phyloP scores from a whole-genome alignment of 306 rosid genomes.

The Dalbergia cochinchinensis region DNA sequence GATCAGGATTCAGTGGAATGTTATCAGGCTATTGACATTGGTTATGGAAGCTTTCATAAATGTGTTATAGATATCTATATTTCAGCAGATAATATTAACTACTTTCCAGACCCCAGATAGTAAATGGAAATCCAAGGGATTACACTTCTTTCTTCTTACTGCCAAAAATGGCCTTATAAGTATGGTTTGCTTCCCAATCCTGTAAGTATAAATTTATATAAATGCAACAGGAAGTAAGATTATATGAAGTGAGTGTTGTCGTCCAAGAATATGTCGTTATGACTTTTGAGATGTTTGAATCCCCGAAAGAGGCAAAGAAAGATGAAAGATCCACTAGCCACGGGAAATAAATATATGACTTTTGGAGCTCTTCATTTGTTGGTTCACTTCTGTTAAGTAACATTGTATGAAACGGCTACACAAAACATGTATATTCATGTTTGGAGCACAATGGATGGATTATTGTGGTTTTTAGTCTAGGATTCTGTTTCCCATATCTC shows the following conservation, averaged over 20 bases:
- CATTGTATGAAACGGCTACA: slow-evolving; percentile 21
- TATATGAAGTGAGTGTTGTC: neutral
- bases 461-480: too few species aligned
- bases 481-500: slow-evolving; percentile 9
- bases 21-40: slow-evolving; percentile 20
- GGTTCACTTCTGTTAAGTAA: neutral
- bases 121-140: slow-evolving; percentile 26
- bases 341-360: slow-evolving; percentile 14
- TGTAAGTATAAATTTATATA: neutral
- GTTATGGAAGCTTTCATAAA: slow-evolving; percentile 13
- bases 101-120: neutral
- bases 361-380: slow-evolving; percentile 5
- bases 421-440: neutral
- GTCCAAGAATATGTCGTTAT: neutral
- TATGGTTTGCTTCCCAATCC: slow-evolving; percentile 20
- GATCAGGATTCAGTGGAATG: neutral
- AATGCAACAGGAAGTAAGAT: slow-evolving; percentile 7
- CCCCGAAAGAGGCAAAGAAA: neutral
- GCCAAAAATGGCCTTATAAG: neutral
- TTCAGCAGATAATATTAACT: neutral
- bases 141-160: slow-evolving; percentile 15
- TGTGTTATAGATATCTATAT: slow-evolving; percentile 13
- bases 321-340: neutral
- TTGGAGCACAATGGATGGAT: neutral
- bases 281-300: slow-evolving; percentile 6